Evolutionary conservation across 2,329 filamentous ascomycete genomes (phyloP), one percentile per base, ranked within the genome.

Genomic region (Aspergillus terreus): DNA sequence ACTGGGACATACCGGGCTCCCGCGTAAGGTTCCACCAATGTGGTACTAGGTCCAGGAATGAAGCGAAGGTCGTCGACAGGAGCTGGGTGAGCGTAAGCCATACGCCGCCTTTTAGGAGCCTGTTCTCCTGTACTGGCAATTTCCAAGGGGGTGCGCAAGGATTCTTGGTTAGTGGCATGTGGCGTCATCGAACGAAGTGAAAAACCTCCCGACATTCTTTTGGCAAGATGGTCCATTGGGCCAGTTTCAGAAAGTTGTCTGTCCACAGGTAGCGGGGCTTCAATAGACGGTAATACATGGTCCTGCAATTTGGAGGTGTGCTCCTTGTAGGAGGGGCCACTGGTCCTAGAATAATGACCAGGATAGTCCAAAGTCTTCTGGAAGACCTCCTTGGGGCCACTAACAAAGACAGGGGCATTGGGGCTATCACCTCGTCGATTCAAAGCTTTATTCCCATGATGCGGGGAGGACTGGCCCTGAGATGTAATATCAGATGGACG

Each of bases 231-330:
- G 21, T 66, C 63, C 48, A 69, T 56, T 30, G 60, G 56, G 43
- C 55, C 56, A 53, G 49, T 52, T 41, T 62, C 62, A 47, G 57
- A 52, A 12, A 54, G 56, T 52, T 61, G 63, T 51, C 49, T 59
- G 38, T 66, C 60, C 46, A 47, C 23, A 35, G 61, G 48, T 46
- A 58, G 51, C 36, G 62, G 59, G 47, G 46, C 50, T 52, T 73
- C 71, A 56, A 73, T 71, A 32, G 70, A 72, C 14, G 68, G 70
- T 12, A 72, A 53, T 44, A 64, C 62, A 42, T 56, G 61, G 45
- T 68, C 64, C 60, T 65, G 66, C 35, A 56, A 54, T 46, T 58
- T 60, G 41, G 55, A 44, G 36, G 45, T 58, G 47, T 54, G 38
- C 42, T 58, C 56, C 47, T 50, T 43, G 44, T 56, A 55, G 46